phyloP scores from a whole-genome alignment of 495 filamentous ascomycete genomes.

The Entonaema liquescens region DNA sequence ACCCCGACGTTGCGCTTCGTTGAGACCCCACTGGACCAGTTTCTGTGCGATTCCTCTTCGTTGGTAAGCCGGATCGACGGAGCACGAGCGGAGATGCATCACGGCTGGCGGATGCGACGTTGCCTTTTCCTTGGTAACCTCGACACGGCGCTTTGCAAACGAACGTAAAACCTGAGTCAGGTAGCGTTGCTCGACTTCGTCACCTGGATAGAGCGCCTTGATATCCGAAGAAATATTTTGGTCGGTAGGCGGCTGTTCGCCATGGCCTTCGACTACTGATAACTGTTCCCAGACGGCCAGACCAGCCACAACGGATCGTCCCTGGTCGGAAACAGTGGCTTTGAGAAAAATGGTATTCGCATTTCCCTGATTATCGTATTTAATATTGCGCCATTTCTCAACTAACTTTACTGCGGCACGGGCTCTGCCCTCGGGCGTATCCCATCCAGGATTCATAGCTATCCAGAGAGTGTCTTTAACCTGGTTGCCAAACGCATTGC shows the following conservation, averaged over 20 bases:
- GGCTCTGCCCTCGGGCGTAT: slow-evolving; percentile 46
- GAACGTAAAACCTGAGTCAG: slow-evolving; percentile 45
- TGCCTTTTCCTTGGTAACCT: slow-evolving; percentile 45
- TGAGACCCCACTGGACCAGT: slow-evolving; percentile 54
- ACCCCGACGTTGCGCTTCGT: slow-evolving; percentile 50
- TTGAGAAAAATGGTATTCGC: slow-evolving; percentile 57
- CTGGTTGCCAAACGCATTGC: slow-evolving; percentile 53
- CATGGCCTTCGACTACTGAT: slow-evolving; percentile 47
- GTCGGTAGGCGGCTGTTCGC: slow-evolving; percentile 45
- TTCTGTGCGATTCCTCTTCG: slow-evolving; percentile 49
- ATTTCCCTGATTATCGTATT: slow-evolving; percentile 46
- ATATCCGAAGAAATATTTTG: slow-evolving; percentile 37
- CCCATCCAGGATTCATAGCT: slow-evolving; percentile 55
- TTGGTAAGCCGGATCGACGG: slow-evolving; percentile 52
- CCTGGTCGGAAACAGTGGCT: slow-evolving; percentile 46
- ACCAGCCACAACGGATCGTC: slow-evolving; percentile 47
- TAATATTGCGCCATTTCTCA: slow-evolving; percentile 44
- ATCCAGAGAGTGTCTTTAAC: slow-evolving; percentile 54
- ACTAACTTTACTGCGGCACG: slow-evolving; percentile 43
- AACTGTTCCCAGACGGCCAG: slow-evolving; percentile 53
- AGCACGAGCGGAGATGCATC: slow-evolving; percentile 52
- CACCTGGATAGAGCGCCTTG: slow-evolving; percentile 48
- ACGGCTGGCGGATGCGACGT: slow-evolving; percentile 45
- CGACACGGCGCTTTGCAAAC: slow-evolving; percentile 44
- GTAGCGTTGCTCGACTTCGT: slow-evolving; percentile 51